Evolutionary conservation across 192 early-diverging fungal genomes (phyloP).

Genomic region (Backusella australiensis): DNA sequence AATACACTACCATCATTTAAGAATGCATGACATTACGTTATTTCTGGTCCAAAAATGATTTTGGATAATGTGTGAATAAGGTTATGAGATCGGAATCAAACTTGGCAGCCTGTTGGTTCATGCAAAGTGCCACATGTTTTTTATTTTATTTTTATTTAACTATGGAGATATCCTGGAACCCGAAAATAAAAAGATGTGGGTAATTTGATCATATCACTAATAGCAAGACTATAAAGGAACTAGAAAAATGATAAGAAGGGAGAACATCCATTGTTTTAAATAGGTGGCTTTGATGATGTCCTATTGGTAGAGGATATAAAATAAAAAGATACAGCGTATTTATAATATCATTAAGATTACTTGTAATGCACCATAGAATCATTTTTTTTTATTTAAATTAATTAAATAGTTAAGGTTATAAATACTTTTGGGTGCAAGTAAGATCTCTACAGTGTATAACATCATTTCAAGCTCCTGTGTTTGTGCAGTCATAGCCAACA

Average conservation of each 20-base stretch:
- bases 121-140: neutral
- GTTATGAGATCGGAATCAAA: no score
- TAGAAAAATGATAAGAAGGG: neutral
- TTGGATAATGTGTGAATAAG: no score
- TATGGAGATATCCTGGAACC: neutral
- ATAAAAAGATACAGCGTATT: neutral
- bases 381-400: neutral
- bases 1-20: no score
- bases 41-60: no score
- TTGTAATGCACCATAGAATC: no score
- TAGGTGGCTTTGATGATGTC: no score
- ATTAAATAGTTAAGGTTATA: neutral
- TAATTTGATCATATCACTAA: neutral
- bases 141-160: neutral
- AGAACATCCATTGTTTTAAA: no score
- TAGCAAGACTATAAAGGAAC: neutral
- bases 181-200: neutral
- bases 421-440: neutral
- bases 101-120: no score
- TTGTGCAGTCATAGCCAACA: constrained; percentile 18
- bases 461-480: constrained; percentile 28
- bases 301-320: neutral
- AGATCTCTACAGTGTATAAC: neutral
- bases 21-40: no score
- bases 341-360: neutral